Base-by-base conservation (phyloP, 352 stramenopile species). In the Phytophthora foliorum region DNA sequence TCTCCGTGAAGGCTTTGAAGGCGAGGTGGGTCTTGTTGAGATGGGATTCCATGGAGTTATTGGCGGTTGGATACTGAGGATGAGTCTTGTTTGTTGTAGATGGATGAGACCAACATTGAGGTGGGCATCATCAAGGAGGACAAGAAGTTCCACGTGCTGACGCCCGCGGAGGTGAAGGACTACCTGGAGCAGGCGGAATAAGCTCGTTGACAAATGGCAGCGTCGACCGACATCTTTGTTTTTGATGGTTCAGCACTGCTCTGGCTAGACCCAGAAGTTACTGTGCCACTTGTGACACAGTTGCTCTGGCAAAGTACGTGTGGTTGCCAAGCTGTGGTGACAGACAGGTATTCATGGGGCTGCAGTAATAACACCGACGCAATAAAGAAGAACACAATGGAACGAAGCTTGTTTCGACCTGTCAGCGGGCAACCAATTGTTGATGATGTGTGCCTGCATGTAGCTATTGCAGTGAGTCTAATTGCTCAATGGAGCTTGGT, bases 181-280 rank as follows among this genome's bases (percentile, higher is more conserved):
- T 99, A 99, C 91, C 84, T 99, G 61, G 97, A 99, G 77, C 98
- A 99, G 84, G 96, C 97, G 22, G 97, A 98, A 81, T 99, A 98
- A 92, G 68, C 50, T 63, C 14, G 25, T 49, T 41, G 52, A 31
- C 16, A 59, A 54, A 49, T 59, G 45, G 10, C 54, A 71, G 55
- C 42, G 34, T 66, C 54, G 49, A 64, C 36, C 54, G 49, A 67
- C 36, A 64, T 9, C n/a, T 57, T 73, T 63, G 48, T 63, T 67
- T 72, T 57, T 45, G 46, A 63, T 44, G 29, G 25, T 44, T 46
- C 42, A 21, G 27, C 27, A 56, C 36, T 45, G 36, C 44, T 29
- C 34, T 36, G 38, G 49, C 24, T 57, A 54, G 55, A 60, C 36
- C 39, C 27, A 16, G 51, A 9, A 25, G 42, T 52, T 25, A 24